Evolutionary conservation across 2,329 filamentous ascomycete genomes (phyloP).

Genomic region (Thielaviopsis cerberus): DNA sequence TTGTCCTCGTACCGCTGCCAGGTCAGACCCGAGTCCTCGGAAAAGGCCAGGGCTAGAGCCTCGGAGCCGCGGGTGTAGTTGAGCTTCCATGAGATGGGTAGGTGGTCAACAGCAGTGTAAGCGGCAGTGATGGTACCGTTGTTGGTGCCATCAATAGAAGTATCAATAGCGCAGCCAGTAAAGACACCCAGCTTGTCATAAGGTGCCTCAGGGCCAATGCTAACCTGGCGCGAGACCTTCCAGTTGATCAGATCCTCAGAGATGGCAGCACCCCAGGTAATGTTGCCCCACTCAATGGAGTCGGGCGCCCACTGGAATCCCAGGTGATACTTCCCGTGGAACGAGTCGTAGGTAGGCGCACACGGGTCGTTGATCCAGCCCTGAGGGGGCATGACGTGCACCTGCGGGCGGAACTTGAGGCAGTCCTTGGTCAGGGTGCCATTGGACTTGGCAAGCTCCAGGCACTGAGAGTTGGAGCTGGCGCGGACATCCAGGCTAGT

Average conservation of each 20-base stretch:
- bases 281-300: constrained; percentile 15
- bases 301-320: constrained; percentile 21
- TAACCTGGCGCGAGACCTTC: constrained; percentile 12
- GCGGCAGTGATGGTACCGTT: constrained; percentile 22
- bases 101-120: constrained; percentile 25
- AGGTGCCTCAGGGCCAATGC: constrained; percentile 14
- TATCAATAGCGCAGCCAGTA: constrained; percentile 26
- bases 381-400: constrained; percentile 21
- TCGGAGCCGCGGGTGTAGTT: constrained; percentile 27
- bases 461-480: neutral
- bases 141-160: constrained; percentile 22
- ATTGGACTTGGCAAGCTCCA: constrained; percentile 6
- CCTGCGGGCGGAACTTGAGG: constrained; percentile 17
- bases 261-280: constrained; percentile 21
- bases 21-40: constrained; percentile 19
- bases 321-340: constrained; percentile 26
- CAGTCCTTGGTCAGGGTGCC: constrained; percentile 7
- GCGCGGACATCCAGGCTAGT: neutral
- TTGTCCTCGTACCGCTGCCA: constrained; percentile 14
- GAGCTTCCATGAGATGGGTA: constrained; percentile 28
- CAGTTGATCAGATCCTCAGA: constrained; percentile 23
- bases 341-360: constrained; percentile 27
- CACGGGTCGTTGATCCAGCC: constrained; percentile 26
- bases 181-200: constrained; percentile 28
- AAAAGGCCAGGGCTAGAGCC: constrained; percentile 25